Evolutionary conservation across 2,329 filamentous ascomycete species (phyloP).

Genomic region (Chaetomium sp.): DNA sequence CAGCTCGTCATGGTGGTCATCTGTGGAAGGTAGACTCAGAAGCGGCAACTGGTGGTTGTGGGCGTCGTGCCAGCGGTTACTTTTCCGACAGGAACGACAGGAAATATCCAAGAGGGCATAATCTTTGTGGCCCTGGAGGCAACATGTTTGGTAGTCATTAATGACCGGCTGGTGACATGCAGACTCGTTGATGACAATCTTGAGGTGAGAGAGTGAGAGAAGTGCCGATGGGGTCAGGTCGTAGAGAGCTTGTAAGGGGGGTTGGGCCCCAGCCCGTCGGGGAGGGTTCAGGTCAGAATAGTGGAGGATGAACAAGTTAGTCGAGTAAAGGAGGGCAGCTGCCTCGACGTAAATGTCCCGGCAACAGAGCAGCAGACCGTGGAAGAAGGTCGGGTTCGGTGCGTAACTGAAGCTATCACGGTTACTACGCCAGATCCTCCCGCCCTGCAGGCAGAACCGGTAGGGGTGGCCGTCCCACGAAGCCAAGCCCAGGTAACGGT

Average conservation of each 20-base stretch:
- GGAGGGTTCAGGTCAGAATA: neutral
- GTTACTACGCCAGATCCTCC: neutral
- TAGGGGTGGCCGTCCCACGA: neutral
- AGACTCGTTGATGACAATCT: conserved; percentile 24
- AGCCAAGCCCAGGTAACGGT: neutral
- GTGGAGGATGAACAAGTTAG: neutral
- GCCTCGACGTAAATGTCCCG: neutral
- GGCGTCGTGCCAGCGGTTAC: neutral
- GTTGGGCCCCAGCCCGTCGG: neutral
- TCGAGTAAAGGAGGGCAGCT: neutral
- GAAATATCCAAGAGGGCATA: neutral
- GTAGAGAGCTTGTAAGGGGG: neutral
- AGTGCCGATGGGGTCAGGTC: neutral
- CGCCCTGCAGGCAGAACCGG: neutral
- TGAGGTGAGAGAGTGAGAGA: conserved; percentile 6
- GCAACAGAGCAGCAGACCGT: neutral
- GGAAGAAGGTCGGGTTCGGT: neutral
- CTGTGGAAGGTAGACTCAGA: conserved; percentile 9
- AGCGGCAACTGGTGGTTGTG: conserved; percentile 1
- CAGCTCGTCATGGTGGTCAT: neutral
- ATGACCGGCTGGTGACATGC: conserved; percentile 17
- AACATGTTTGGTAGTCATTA: neutral
- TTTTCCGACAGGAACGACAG: neutral
- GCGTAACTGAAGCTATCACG: neutral
- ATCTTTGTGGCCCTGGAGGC: neutral